Conservation (phyloP, 805 yeast genomes). For the Saturnispora quitensis region DNA sequence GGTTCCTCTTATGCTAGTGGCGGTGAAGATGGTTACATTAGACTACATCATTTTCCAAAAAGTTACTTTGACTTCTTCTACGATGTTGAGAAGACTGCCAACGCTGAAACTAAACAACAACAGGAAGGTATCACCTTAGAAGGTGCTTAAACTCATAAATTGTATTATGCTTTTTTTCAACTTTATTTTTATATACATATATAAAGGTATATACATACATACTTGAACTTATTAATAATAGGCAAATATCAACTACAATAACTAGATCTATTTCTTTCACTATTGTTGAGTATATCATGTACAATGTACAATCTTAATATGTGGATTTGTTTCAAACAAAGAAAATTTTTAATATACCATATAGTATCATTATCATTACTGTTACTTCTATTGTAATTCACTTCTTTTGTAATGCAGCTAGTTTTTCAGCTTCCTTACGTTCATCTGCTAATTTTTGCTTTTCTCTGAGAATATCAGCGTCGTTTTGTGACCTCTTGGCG, state of each 20-base stretch:
- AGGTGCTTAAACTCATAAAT: not conserved
- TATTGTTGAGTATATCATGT: too few relatives aligned
- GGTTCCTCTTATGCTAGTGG: slow-evolving; percentile 95
- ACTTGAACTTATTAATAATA: not conserved
- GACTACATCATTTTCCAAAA: slow-evolving; percentile 90
- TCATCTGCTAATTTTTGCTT: slow-evolving; percentile 77
- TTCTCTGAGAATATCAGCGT: slow-evolving; percentile 82
- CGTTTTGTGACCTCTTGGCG: slow-evolving; percentile 72
- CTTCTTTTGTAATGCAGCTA: slow-evolving; percentile 14
- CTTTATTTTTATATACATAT: not conserved
- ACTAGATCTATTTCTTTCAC: not conserved
- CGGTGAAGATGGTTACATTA: slow-evolving; percentile 96
- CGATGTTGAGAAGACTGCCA: slow-evolving; percentile 80
- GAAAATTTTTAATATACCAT: too few relatives aligned
- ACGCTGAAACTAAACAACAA: slow-evolving; percentile 25
- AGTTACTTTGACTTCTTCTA: slow-evolving; percentile 87
- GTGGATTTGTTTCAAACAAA: too few relatives aligned
- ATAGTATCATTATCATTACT: not conserved
- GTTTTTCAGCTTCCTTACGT: slow-evolving; percentile 23
- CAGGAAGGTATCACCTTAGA: slow-evolving; percentile 5
- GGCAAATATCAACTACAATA: not conserved
- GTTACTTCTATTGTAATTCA: not conserved
- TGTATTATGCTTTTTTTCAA: not conserved
- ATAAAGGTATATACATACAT: not conserved
- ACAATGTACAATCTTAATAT: too few relatives aligned